Conservation (phyloP, 805 yeast genomes). For the Nakazawaea siamensis region DNA sequence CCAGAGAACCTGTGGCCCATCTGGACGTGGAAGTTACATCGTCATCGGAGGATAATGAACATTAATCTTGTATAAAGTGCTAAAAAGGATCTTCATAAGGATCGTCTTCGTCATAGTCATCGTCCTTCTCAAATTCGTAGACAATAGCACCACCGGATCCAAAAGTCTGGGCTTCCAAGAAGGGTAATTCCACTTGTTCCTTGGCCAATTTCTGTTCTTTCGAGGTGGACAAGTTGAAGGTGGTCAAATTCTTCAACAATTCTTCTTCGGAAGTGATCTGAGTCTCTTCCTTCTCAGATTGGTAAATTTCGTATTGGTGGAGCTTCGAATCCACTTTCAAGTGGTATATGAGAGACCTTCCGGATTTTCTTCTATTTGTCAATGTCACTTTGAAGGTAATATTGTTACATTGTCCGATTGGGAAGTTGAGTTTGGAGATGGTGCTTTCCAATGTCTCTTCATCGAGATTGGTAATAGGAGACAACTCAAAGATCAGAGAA, state of each 20-base stretch:
- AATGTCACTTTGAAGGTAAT: conserved; percentile 38
- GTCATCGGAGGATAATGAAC: not conserved
- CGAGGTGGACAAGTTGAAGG: conserved; percentile 76
- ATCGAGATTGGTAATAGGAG: conserved; percentile 34
- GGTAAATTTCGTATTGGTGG: conserved; percentile 25
- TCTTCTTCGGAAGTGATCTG: conserved; percentile 32
- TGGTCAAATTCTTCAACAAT: conserved; percentile 66
- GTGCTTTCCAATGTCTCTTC: conserved; percentile 39
- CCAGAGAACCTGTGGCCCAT: conserved; percentile 28
- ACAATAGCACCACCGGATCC: conserved; percentile 92
- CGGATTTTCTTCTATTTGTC: conserved; percentile 74
- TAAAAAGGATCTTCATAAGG: conserved; percentile 95
- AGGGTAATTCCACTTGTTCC: conserved; percentile 88
- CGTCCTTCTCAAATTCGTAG: conserved; percentile 92
- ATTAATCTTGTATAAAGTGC: conserved; percentile 5
- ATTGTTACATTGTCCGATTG: conserved; percentile 40
- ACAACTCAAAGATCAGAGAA: conserved; percentile 57
- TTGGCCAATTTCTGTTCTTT: conserved; percentile 68
- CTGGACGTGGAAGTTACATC: conserved; percentile 2
- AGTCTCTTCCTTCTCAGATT: conserved; percentile 21
- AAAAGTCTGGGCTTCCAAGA: conserved; percentile 71
- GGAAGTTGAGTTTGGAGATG: conserved; percentile 34
- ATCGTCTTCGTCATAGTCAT: conserved; percentile 96
- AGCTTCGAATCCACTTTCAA: conserved; percentile 41
- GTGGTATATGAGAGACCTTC: conserved; percentile 56